Evolutionary conservation across 352 stramenopile genomes (phyloP).

Genomic region (Thalassiosira mediterranea): DNA sequence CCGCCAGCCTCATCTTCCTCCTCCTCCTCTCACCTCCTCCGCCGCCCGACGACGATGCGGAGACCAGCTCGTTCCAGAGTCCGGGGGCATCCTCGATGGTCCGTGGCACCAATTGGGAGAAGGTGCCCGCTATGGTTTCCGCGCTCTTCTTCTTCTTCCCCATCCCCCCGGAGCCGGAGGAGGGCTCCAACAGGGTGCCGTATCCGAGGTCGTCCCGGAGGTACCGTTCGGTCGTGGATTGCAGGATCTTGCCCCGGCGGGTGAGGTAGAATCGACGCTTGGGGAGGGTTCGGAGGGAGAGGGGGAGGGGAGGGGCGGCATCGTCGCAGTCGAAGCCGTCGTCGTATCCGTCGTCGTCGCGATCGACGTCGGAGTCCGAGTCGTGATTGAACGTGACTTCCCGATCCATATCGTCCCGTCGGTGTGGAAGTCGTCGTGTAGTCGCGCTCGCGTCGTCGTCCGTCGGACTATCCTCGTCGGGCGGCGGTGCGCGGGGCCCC

Average conservation of each 20-base stretch:
- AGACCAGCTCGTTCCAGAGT: slow-evolving; percentile 11
- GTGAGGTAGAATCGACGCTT: slow-evolving; percentile 52
- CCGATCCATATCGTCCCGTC: no score
- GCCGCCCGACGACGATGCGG: background rate
- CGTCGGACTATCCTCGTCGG: no score
- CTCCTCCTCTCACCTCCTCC: background rate
- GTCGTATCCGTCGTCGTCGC: slow-evolving; percentile 2
- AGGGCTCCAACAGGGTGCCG: slow-evolving; percentile 44
- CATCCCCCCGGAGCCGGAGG: background rate
- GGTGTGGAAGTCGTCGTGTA: no score
- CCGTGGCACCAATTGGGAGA: slow-evolving; percentile 17
- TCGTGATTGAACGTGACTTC: no score
- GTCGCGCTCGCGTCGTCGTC: no score
- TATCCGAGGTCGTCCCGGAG: slow-evolving; percentile 79
- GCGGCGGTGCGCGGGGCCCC: no score
- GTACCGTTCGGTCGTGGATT: slow-evolving; percentile 74
- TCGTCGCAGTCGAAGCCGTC: background rate
- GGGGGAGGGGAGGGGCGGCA: background rate
- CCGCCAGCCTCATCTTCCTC: slow-evolving; percentile 39
- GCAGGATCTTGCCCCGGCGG: slow-evolving; percentile 78
- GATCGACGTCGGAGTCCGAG: no score
- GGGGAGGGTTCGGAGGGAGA: slow-evolving; percentile 29
- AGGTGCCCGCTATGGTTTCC: slow-evolving; percentile 30
- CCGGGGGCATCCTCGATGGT: slow-evolving; percentile 30
- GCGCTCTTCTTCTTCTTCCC: slow-evolving; percentile 8